These are phyloP conservation scores for Ogataea thermomethanolica DNA, from an alignment of 805 yeast genomes.

Conservation along the genomic window DNA sequence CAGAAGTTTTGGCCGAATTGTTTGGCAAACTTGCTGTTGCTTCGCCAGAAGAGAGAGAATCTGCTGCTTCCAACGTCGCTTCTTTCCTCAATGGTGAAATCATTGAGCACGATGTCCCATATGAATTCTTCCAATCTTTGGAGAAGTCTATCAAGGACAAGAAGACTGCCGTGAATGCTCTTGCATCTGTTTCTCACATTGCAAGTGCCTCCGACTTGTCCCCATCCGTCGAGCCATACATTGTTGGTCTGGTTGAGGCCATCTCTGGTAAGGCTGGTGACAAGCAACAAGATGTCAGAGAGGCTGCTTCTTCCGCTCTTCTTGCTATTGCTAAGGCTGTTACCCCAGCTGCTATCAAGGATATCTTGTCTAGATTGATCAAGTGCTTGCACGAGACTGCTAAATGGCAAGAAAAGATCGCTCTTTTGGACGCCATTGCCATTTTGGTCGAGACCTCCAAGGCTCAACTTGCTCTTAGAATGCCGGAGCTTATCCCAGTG, in stretches of 20 bases:
- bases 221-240: slow-evolving; percentile 94
- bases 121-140: slow-evolving; percentile 76
- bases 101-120: slow-evolving; percentile 98
- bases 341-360: slow-evolving; percentile 93
- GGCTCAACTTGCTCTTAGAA: slow-evolving; percentile 94
- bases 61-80: slow-evolving; percentile 86
- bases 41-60: slow-evolving; percentile 72
- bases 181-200: slow-evolving; percentile 80
- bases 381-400: slow-evolving; percentile 63
- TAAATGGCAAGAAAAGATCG: slow-evolving; percentile 98
- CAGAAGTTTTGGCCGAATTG: slow-evolving; percentile 88
- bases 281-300: slow-evolving; percentile 75
- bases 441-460: slow-evolving; percentile 91
- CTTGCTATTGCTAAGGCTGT: slow-evolving; percentile 72
- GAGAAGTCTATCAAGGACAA: slow-evolving; percentile 73
- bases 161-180: slow-evolving; percentile 79
- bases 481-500: slow-evolving; percentile 99
- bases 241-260: slow-evolving; percentile 70
- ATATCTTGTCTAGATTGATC: slow-evolving; percentile 77
- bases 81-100: slow-evolving; percentile 94
- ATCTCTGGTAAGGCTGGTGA: slow-evolving; percentile 85
- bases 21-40: slow-evolving; percentile 92
- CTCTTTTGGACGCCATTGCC: slow-evolving; percentile 80
- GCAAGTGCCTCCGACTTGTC: slow-evolving; percentile 74
- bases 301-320: slow-evolving; percentile 72